Base-by-base conservation (phyloP, 2,329 filamentous ascomycete genomes). In the Reticulascus tulasneorum region DNA sequence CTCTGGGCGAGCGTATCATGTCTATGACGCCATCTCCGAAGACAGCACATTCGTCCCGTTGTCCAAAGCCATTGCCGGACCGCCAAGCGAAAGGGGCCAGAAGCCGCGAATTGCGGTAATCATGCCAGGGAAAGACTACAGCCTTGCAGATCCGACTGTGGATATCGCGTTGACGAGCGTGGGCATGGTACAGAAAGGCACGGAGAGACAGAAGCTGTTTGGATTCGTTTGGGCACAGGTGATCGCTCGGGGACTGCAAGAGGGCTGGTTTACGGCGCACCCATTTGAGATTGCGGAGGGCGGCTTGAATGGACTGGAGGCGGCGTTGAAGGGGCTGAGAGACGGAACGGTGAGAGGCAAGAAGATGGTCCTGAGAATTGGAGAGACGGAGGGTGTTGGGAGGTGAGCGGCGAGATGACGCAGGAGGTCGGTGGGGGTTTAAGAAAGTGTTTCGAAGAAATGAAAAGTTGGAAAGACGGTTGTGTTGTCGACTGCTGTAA, bases 211-310 rank as follows among this genome's bases (percentile, higher is more conserved):
- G 1, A 35, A 24, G 20, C 24, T 46, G 22, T 36, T 49, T 23
- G 47, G 40, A 7, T 16, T 43, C 12, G 29, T 44, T 6, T 44
- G 39, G 37, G 38, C 37, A 2, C 32, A 35, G 8, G 25, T 37
- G 5, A 47, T 49, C 24, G 23, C 40, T 1, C 27, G 44, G 22
- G 47, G 45, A 1, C 25, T 49, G 35, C 26, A 30, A 9, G 38
- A 40, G 10, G 45, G 45, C 2, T 48, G 47, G 47, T 29, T 49
- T 26, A 41, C 35, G 35, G 22, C 45, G 11, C 47, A 49, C 18
- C 47, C 47, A 4, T 35, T 39, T 16, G 42, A 48, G 29, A 36
- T 46, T 2, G 29, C 37, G 5, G n/a, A n/a, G n/a, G 37, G 44
- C 4, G 44, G 44, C 0, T 30, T 48, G 2, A 35, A 43, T 16